phyloP scores from a whole-genome alignment of 371 early-diverging fungal genomes.

The Mucor plumbeus region DNA sequence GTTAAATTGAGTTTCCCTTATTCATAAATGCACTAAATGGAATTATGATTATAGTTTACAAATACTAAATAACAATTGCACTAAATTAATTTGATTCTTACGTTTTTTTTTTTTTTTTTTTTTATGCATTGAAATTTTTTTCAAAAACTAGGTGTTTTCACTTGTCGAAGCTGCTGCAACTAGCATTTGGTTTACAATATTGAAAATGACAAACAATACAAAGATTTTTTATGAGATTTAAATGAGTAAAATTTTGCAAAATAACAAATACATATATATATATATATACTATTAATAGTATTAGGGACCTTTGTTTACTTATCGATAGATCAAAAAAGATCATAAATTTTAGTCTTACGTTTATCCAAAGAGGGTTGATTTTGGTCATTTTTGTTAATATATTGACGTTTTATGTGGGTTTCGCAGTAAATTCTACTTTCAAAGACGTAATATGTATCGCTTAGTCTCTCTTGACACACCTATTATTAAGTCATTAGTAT shows the following conservation, averaged over 20 bases:
- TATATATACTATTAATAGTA: neutral
- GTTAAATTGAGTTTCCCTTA: no score
- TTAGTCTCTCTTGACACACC: neutral
- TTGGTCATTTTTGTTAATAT: neutral
- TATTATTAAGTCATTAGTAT: neutral
- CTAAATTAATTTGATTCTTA: no score
- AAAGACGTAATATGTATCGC: constrained; percentile 78
- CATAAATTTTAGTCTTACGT: neutral
- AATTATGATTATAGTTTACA: no score
- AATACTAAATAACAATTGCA: no score
- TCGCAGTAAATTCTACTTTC: constrained; percentile 81
- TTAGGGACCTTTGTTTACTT: neutral
- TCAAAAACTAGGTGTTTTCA: neutral
- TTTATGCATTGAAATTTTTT: no score
- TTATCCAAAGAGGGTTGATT: neutral
- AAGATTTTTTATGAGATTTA: neutral
- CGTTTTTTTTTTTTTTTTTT: no score
- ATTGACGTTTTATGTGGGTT: constrained; percentile 60
- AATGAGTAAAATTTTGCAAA: neutral
- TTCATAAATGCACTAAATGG: no score
- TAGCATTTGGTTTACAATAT: neutral
- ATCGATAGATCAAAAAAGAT: neutral
- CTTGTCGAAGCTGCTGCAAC: neutral
- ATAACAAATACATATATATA: no score
- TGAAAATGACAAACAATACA: neutral